A percentile compares a stretch with the other conserved stretches of the same genome.
Evolutionary conservation across 805 yeast species (phyloP).

Genomic region (Debaryomyces prosopidis): DNA sequence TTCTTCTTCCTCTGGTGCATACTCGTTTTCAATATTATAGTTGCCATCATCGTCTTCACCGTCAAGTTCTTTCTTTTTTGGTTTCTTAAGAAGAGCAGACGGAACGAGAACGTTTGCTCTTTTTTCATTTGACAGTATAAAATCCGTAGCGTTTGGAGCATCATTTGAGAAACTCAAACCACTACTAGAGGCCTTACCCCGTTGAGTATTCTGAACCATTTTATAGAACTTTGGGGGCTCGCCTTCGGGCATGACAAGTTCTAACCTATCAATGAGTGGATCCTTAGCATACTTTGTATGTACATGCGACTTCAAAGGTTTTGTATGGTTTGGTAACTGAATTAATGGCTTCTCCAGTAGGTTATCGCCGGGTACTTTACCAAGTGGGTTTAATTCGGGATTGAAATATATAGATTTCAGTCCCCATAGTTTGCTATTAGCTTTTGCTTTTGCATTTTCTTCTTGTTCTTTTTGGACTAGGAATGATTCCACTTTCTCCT

Average conservation of each 20-base stretch:
- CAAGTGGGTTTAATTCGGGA: constrained; percentile 65
- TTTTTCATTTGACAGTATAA: neutral
- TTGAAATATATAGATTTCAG: constrained; percentile 57
- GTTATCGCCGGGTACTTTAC: constrained; percentile 46
- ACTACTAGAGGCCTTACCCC: neutral
- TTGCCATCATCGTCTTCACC: neutral
- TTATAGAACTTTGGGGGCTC: constrained; percentile 50
- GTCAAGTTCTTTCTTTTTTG: neutral
- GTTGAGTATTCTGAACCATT: constrained; percentile 32
- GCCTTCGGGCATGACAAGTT: constrained; percentile 39
- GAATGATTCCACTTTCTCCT: constrained; percentile 25
- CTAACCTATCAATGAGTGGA: constrained; percentile 24
- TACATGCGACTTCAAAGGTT: constrained; percentile 25
- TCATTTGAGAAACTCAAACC: neutral
- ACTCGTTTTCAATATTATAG: constrained; percentile 5
- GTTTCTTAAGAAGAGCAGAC: constrained; percentile 6
- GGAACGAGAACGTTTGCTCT: constrained; percentile 6
- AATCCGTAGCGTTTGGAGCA: neutral
- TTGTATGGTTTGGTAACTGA: constrained; percentile 27
- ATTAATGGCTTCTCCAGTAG: constrained; percentile 4
- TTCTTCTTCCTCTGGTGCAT: constrained; percentile 11
- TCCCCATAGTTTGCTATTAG: constrained; percentile 39
- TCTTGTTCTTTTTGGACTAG: constrained; percentile 19
- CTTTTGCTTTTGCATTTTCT: constrained; percentile 14
- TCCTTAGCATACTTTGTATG: constrained; percentile 24